Conservation (phyloP, 2,329 filamentous ascomycete species). For the Colletotrichum trifolii region DNA sequence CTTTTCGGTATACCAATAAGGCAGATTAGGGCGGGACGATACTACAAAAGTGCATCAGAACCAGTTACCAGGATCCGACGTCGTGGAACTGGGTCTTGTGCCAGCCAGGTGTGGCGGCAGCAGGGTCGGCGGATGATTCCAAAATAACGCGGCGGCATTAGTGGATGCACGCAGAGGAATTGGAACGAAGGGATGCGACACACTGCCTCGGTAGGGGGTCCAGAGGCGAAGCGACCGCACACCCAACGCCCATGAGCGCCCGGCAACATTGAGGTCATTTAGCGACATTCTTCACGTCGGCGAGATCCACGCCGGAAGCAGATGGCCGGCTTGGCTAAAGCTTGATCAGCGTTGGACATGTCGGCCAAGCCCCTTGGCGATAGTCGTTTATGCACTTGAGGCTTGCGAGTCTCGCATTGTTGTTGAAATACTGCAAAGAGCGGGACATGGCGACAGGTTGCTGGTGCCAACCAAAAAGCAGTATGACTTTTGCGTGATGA, state of each 20-base stretch:
- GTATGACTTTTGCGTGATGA: no score
- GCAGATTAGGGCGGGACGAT: neutral
- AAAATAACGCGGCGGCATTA: neutral
- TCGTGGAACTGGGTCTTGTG: neutral
- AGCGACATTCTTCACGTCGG: neutral
- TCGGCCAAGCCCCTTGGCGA: slow-evolving; percentile 25
- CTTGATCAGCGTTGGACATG: slow-evolving; percentile 14
- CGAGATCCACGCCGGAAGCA: slow-evolving; percentile 4
- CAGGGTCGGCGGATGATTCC: no score
- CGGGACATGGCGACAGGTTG: no score
- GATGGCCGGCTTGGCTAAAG: slow-evolving; percentile 30
- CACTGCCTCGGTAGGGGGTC: no score
- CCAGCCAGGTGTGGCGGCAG: neutral
- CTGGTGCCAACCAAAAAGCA: no score
- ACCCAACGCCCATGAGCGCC: neutral
- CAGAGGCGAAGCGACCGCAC: no score
- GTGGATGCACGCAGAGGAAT: neutral
- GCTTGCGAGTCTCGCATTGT: no score
- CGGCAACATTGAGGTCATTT: neutral
- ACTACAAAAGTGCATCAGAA: neutral
- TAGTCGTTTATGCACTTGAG: neutral
- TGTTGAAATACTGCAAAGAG: no score
- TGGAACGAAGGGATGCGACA: slow-evolving; percentile 20
- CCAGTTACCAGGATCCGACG: neutral
- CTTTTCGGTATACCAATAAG: slow-evolving; percentile 1